phyloP scores from a whole-genome alignment of 768 basidiomycete species.

The Boletus subparvulus region DNA sequence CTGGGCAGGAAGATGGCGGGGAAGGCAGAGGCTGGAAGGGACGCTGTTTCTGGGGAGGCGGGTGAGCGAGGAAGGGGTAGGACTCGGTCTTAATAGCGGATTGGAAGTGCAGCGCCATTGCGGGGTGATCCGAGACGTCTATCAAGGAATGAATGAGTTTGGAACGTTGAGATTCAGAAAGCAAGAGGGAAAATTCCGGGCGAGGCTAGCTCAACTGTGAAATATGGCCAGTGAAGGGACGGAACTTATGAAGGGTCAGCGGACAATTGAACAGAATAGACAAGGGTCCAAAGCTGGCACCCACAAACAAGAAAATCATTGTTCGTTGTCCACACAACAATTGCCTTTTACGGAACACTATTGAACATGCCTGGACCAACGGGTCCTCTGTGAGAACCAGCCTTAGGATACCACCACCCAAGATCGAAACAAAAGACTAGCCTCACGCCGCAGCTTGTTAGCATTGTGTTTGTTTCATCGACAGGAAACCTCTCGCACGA shows the following conservation, averaged over 20 bases:
- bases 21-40: constrained; percentile 33
- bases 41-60: constrained; percentile 39
- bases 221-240: neutral
- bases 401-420: neutral
- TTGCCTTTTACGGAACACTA: constrained; percentile 19
- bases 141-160: constrained; percentile 2
- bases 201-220: constrained; percentile 23
- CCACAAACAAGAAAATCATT: constrained; percentile 19
- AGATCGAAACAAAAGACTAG: neutral
- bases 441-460: neutral
- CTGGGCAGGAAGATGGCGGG: neutral
- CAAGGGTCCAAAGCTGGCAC: neutral
- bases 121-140: constrained; percentile 11
- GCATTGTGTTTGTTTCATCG: neutral
- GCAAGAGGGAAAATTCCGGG: neutral
- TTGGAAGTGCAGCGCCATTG: constrained; percentile 7
- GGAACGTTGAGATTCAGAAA: neutral
- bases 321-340: constrained; percentile 26
- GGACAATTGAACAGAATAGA: constrained; percentile 23
- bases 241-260: constrained; percentile 15
- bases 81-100: constrained; percentile 15
- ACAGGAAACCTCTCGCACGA: neutral
- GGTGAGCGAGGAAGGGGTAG: constrained; percentile 47
- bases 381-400: no score
- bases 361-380: neutral